A percentile compares a stretch with the other conserved stretches of the same genome.
These are phyloP conservation scores for Colletotrichum lini DNA, from an alignment of 2,329 filamentous ascomycete genomes.

Conservation along the genomic window DNA sequence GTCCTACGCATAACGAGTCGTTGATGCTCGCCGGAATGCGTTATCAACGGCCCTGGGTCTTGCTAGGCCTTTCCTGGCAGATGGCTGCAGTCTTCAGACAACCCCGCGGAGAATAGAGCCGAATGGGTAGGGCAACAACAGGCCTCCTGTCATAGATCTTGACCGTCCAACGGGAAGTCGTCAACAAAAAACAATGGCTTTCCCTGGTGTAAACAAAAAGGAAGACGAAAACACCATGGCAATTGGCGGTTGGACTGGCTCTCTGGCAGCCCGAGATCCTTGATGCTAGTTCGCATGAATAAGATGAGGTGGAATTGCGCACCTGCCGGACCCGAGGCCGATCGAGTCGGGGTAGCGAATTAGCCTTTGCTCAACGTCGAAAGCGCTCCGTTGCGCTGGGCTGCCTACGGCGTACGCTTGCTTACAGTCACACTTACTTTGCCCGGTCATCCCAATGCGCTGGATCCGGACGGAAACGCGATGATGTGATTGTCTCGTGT, in stretches of 20 bases:
- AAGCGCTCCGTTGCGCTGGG: not conserved
- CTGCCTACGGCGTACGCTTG: not conserved
- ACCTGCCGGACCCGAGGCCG: conserved; percentile 37
- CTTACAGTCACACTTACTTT: no score
- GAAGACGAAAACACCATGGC: conserved; percentile 6
- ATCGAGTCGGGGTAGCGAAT: conserved; percentile 34
- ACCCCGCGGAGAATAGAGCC: conserved; percentile 27
- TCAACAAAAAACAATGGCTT: conserved; percentile 39
- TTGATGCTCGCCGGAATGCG: conserved; percentile 24
- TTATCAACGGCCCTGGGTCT: conserved; percentile 39
- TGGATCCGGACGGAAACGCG: conserved; percentile 34
- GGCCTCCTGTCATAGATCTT: not conserved
- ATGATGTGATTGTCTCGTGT: conserved; percentile 43
- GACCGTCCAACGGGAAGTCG: conserved; percentile 26
- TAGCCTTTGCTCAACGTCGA: conserved; percentile 25
- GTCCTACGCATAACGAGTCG: conserved; percentile 35
- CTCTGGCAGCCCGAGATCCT: conserved; percentile 33
- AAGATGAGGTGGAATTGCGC: conserved; percentile 41
- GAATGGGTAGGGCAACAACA: not conserved
- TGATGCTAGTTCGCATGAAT: conserved; percentile 44
- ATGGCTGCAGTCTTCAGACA: conserved; percentile 14
- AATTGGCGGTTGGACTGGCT: conserved; percentile 35
- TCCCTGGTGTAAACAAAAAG: conserved; percentile 37
- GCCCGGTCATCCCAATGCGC: conserved; percentile 37
- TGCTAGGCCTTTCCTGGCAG: conserved; percentile 22